Evolutionary conservation across 1,284 basidiomycete species (phyloP).

Genomic region (Cerrena zonata): DNA sequence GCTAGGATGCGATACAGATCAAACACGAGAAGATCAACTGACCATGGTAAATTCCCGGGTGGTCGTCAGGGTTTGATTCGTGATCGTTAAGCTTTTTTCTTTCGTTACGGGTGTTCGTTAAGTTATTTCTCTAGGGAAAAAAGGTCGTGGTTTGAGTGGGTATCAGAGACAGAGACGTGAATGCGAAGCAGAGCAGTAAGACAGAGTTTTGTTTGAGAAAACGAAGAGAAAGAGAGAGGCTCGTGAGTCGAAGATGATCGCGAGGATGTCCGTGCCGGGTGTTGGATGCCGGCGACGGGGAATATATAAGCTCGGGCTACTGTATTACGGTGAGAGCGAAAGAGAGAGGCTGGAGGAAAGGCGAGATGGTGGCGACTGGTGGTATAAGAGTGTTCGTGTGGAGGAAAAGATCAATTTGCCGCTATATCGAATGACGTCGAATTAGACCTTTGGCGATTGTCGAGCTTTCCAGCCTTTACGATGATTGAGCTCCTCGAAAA

Average conservation of each 20-base stretch:
- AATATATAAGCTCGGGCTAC: neutral
- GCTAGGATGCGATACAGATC: neutral
- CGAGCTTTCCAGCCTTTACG: too few species aligned
- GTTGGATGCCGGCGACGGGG: too few species aligned
- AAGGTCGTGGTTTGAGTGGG: neutral
- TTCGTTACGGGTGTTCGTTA: slow-evolving; percentile 7
- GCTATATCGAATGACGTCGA: too few species aligned
- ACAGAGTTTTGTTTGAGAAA: neutral
- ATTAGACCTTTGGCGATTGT: too few species aligned
- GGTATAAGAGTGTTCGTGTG: too few species aligned
- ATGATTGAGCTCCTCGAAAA: too few species aligned
- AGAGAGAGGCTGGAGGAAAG: neutral
- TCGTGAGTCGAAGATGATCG: too few species aligned
- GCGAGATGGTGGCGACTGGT: too few species aligned
- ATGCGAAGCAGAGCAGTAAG: neutral
- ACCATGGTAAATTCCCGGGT: slow-evolving; percentile 1
- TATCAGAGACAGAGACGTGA: neutral
- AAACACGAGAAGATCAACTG: slow-evolving; percentile 4
- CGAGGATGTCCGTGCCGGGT: too few species aligned
- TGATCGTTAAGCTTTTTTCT: too few species aligned
- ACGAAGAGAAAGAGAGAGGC: neutral
- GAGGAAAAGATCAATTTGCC: too few species aligned
- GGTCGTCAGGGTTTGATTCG: neutral
- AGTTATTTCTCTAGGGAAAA: neutral
- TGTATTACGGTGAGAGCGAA: neutral